These are phyloP conservation scores for Eleusine indica DNA, from an alignment of 176 grass and related monocot genomes.

Conservation along the genomic window DNA sequence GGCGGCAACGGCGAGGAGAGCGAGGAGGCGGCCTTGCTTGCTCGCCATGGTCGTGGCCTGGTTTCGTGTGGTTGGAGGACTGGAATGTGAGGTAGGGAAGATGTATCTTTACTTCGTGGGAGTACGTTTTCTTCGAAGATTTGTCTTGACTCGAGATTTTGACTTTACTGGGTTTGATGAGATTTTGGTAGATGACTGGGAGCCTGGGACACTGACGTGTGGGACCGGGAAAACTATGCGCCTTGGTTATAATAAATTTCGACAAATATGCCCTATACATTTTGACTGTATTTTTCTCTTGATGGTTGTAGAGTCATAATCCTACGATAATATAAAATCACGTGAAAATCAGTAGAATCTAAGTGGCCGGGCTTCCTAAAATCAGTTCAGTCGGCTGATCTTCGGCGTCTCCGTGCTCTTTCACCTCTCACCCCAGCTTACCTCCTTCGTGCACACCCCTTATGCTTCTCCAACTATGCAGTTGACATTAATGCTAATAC, in stretches of 20 bases:
- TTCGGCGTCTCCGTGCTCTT: too few species aligned
- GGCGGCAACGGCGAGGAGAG: background rate
- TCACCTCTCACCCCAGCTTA: too few species aligned
- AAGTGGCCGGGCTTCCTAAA: background rate
- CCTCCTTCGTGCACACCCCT: too few species aligned
- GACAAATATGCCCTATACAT: too few species aligned
- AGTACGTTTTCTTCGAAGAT: background rate
- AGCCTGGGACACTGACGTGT: too few species aligned
- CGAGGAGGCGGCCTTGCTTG: constrained; percentile 27
- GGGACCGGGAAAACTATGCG: too few species aligned
- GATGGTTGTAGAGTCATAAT: background rate
- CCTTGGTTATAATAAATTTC: too few species aligned
- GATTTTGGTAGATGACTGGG: background rate
- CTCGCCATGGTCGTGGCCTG: constrained; percentile 38
- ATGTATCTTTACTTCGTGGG: too few species aligned
- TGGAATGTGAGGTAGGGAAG: constrained; percentile 21
- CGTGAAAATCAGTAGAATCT: background rate
- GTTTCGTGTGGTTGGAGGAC: constrained; percentile 26
- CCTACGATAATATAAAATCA: background rate
- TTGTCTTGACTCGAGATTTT: background rate
- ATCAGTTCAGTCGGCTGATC: too few species aligned
- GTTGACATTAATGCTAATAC: too few species aligned
- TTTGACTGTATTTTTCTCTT: background rate
- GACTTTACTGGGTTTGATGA: too few species aligned
- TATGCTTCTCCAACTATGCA: too few species aligned